Conservation (phyloP, 371 early-diverging fungal genomes). For the Mortierella sp. region DNA sequence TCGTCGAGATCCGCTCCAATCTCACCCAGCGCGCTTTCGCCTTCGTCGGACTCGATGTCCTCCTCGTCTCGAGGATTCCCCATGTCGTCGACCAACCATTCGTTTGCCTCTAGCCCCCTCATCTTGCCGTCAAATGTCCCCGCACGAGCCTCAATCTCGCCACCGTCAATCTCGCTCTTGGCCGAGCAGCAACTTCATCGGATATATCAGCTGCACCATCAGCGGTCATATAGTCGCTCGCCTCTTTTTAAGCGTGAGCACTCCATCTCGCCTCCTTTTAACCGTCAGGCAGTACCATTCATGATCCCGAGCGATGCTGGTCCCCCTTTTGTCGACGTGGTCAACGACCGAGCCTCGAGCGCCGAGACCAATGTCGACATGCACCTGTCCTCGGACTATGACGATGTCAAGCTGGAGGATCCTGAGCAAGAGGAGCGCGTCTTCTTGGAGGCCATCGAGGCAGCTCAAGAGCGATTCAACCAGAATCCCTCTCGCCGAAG, state of each 20-base stretch:
- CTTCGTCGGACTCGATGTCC: background rate
- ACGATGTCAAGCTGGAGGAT: background rate
- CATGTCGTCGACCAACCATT: background rate
- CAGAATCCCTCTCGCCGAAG: background rate
- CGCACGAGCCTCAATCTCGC: background rate
- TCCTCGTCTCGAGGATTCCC: background rate
- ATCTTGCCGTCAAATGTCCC: background rate
- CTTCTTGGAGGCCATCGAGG: background rate
- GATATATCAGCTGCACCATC: background rate
- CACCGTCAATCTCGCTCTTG: background rate
- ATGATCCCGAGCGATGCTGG: background rate
- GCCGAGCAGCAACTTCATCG: background rate
- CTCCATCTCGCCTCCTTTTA: background rate
- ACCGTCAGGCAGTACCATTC: background rate
- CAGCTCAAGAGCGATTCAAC: background rate
- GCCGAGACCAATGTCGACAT: background rate
- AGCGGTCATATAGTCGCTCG: background rate
- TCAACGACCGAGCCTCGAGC: background rate
- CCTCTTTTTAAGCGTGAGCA: background rate
- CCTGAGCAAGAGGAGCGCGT: background rate
- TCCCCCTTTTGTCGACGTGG: background rate
- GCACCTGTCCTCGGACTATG: background rate
- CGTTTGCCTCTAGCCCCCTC: background rate
- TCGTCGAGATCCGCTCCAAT: background rate
- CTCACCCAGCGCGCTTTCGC: background rate